phyloP scores from a whole-genome alignment of 768 basidiomycete genomes.

The Phylloporus arenicola region DNA sequence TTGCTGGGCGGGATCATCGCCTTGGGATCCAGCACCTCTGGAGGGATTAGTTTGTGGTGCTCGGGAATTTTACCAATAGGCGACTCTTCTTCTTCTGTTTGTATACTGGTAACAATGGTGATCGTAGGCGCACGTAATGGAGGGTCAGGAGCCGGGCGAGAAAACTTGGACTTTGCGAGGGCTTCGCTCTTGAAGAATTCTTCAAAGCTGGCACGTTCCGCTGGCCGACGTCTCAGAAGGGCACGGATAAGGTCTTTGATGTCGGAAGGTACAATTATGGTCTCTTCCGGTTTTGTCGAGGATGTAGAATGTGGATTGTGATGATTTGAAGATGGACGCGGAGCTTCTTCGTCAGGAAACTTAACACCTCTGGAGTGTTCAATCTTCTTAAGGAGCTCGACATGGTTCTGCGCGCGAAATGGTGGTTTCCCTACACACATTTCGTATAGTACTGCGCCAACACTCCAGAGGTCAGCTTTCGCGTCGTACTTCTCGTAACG shows the following conservation, averaged over 20 bases:
- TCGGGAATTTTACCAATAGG: constrained; percentile 53
- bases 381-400: constrained; percentile 90
- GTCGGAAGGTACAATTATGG: constrained; percentile 65
- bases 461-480: constrained; percentile 97
- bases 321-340: constrained; percentile 36
- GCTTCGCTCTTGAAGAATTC: constrained; percentile 87
- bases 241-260: constrained; percentile 82
- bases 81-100: constrained; percentile 25
- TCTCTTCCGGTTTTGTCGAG: constrained; percentile 37
- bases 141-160: constrained; percentile 37
- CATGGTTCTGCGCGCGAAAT: constrained; percentile 92
- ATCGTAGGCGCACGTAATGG: constrained; percentile 9
- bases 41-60: constrained; percentile 67
- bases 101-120: constrained; percentile 11
- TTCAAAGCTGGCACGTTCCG: constrained; percentile 81
- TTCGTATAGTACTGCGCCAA: constrained; percentile 94
- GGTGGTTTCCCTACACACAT: constrained; percentile 92
- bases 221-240: constrained; percentile 80
- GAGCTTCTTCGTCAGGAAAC: constrained; percentile 87
- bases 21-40: constrained; percentile 74
- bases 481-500: constrained; percentile 97
- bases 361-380: constrained; percentile 87
- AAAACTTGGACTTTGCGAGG: constrained; percentile 72
- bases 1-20: constrained; percentile 80
- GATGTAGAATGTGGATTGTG: constrained; percentile 11